These are phyloP conservation scores for Colletotrichum musicola DNA, from an alignment of 2,329 filamentous ascomycete species.

Conservation along the genomic window DNA sequence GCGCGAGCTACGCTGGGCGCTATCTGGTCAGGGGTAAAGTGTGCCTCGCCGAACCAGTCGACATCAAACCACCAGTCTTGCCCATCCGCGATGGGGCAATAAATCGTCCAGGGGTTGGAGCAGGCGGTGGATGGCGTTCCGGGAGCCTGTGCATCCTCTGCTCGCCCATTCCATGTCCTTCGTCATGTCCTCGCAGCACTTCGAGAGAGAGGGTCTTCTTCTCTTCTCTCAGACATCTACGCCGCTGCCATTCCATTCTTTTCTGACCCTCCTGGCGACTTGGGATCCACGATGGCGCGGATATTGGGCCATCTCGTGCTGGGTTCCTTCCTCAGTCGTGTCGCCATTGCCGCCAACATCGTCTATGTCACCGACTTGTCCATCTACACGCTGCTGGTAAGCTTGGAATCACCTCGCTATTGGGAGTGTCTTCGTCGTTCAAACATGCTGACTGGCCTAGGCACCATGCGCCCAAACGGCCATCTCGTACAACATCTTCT, in stretches of 20 bases:
- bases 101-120: constrained; percentile 1
- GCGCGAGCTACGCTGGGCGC: constrained; percentile 14
- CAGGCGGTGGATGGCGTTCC: constrained; percentile 17
- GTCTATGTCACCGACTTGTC: constrained; percentile 60
- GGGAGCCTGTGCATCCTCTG: neutral
- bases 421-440: neutral
- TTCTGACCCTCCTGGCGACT: neutral
- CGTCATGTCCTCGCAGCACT: neutral
- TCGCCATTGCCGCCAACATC: constrained; percentile 41
- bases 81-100: constrained; percentile 2
- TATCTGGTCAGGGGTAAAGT: constrained; percentile 20
- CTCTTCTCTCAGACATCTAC: constrained; percentile 16
- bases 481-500: constrained; percentile 57
- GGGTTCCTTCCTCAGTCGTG: neutral
- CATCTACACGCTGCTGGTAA: constrained; percentile 57
- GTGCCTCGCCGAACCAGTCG: constrained; percentile 16
- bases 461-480: constrained; percentile 64
- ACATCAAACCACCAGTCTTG: constrained; percentile 16
- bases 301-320: neutral
- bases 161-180: neutral
- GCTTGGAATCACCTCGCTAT: constrained; percentile 6
- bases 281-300: constrained; percentile 14
- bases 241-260: constrained; percentile 15
- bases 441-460: constrained; percentile 45
- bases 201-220: neutral